These are phyloP conservation scores for Lichtheimia hyalospora DNA, from an alignment of 371 early-diverging fungal species.

Conservation along the genomic window DNA sequence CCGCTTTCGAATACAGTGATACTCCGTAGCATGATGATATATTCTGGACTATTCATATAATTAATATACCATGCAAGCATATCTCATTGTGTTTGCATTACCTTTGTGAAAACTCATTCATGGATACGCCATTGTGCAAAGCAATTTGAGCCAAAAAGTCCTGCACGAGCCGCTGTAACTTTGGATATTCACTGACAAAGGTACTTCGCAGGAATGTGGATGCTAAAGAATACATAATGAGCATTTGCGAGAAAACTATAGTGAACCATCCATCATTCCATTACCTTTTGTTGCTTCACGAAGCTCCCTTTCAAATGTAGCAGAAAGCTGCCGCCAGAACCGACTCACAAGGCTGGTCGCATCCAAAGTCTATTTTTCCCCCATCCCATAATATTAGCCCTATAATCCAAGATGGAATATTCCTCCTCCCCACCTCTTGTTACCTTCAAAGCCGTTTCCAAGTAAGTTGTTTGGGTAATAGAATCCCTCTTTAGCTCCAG, in stretches of 20 bases:
- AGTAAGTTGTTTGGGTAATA: slow-evolving; percentile 61
- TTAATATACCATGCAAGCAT: background rate
- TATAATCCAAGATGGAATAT: background rate
- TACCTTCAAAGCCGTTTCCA: slow-evolving; percentile 58
- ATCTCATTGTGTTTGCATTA: slow-evolving; percentile 8
- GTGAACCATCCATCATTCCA: background rate
- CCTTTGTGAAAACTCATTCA: slow-evolving; percentile 61
- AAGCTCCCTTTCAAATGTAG: slow-evolving; percentile 48
- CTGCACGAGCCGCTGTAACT: slow-evolving; percentile 69
- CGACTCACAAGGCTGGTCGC: slow-evolving; percentile 43
- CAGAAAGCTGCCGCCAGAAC: slow-evolving; percentile 49
- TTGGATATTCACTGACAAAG: slow-evolving; percentile 76
- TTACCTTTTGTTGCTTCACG: slow-evolving; percentile 47
- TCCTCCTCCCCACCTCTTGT: background rate
- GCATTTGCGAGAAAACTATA: background rate
- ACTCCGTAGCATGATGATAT: slow-evolving; percentile 64
- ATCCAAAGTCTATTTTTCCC: slow-evolving; percentile 27
- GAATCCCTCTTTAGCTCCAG: slow-evolving; percentile 72
- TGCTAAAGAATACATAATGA: slow-evolving; percentile 23
- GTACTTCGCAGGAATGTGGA: slow-evolving; percentile 70
- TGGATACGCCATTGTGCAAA: slow-evolving; percentile 51
- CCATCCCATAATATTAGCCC: background rate
- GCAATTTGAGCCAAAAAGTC: slow-evolving; percentile 77
- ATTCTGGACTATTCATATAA: slow-evolving; percentile 55
- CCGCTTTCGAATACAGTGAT: slow-evolving; percentile 68